Percentiles rank a stretch among this genome's conserved stretches.
Evolutionary conservation across 2,329 filamentous ascomycete genomes (phyloP).

Genomic region (Ambrosiella xylebori): DNA sequence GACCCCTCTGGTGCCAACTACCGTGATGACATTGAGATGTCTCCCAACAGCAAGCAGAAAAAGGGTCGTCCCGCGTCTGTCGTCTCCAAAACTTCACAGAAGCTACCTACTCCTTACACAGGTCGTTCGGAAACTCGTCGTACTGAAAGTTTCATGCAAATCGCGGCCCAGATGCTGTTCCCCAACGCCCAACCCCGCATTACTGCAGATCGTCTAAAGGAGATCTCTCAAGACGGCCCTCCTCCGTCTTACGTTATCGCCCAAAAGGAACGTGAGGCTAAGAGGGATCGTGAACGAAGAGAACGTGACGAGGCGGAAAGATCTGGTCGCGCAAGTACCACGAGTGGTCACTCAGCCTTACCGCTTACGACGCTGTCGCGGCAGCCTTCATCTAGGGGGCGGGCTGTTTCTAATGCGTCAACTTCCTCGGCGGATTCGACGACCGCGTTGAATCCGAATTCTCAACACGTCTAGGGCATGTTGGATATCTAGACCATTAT

Average conservation of each 20-base stretch:
- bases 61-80: not conserved
- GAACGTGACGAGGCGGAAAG: not conserved
- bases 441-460: conserved; percentile 29
- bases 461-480: conserved; percentile 42
- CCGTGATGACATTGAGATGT: conserved; percentile 11
- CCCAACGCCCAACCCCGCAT: conserved; percentile 22
- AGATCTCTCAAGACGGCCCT: conserved; percentile 28
- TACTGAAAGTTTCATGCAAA: conserved; percentile 26
- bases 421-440: conserved; percentile 26
- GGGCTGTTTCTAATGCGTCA: conserved; percentile 23
- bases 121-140: conserved; percentile 30
- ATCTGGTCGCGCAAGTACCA: not conserved
- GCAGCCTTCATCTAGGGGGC: conserved; percentile 13
- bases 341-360: not conserved
- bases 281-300: not conserved
- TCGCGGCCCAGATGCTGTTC: conserved; percentile 32
- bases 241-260: conserved; percentile 21
- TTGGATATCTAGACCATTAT: conserved; percentile 29
- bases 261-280: not conserved
- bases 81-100: not conserved
- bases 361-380: conserved; percentile 10
- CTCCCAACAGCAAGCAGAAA: not conserved
- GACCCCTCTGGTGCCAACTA: conserved; percentile 21
- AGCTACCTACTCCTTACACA: conserved; percentile 19
- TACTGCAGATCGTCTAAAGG: conserved; percentile 21